Evolutionary conservation across 148 eudicot species (phyloP), one percentile per base, ranked within the genome.

Genomic region (Amaranthus hypochondriacus): DNA sequence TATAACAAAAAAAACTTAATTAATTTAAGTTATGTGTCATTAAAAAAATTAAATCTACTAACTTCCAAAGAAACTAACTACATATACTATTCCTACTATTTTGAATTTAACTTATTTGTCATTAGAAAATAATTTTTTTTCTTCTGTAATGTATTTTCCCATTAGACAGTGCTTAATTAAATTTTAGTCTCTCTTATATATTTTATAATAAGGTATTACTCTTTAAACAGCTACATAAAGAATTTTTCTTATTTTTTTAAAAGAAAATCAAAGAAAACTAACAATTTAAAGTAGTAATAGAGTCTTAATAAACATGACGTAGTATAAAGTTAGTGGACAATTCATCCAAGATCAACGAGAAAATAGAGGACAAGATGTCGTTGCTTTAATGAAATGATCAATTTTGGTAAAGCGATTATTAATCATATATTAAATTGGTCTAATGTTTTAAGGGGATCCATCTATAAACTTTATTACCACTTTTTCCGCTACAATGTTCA

Each of bases 321-420:
- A 28, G 11, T 21, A 5, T 58, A 59, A 59, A 71, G 74, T 71
- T 48, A 58, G 55, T 48, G 74, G 74, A 59, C 66, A 71, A 71
- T 48, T 48, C 58, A 9, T 15, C 5, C 46, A 15, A 58, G 60
- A 73, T 49, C 9, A 53, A 62, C 4, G 59, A 63, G 63, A 13
- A 55, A 63, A 73, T 49, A 53, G 4, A 53, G 21, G 60, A 73
- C 49, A 62, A 51, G 44, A 73, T 52, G 53, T 62, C 52, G 68
- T 73, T 62, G 5, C 49, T 62, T 73, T 61, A 12, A 21, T 12
- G 3, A n/a, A 55, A 9, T 70, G 6, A 39, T 46, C 52, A 13
- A 44, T 7, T 42, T 71, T 46, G 11, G 14, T 69, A 13, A 61
- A 61, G 51, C 7, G 7, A 39, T 9, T 50, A 18, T 28, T 28